These are phyloP conservation scores for Capsella rubella DNA, from an alignment of 441 rosid genomes.

Conservation along the genomic window DNA sequence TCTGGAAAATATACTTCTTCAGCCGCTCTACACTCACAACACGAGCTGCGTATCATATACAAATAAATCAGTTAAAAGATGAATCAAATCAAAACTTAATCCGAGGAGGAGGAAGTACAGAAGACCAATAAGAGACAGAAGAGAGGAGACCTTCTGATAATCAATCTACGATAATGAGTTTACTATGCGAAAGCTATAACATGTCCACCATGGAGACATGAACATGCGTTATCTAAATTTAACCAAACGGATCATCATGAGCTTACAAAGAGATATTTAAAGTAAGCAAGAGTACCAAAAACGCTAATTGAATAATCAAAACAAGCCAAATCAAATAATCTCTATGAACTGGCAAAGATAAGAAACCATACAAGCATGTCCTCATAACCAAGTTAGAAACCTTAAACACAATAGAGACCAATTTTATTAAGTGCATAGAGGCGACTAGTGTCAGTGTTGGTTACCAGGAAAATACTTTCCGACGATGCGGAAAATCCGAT, in stretches of 20 bases:
- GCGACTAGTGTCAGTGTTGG: slow-evolving; percentile 1
- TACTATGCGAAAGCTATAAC: background rate
- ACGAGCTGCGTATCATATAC: slow-evolving; percentile 55
- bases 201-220: background rate
- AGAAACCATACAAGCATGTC: background rate
- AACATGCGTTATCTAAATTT: background rate
- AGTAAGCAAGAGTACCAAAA: background rate
- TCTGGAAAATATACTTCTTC: slow-evolving; percentile 65
- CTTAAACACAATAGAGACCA: background rate
- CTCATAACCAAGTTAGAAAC: slow-evolving; percentile 11
- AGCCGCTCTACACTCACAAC: slow-evolving; percentile 68
- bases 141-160: background rate
- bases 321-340: background rate
- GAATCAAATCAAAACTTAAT: slow-evolving; percentile 12
- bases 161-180: background rate
- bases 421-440: background rate
- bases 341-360: background rate
- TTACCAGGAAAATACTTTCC: slow-evolving; percentile 79
- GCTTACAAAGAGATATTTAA: background rate
- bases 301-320: background rate
- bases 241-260: slow-evolving; percentile 11
- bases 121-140: background rate
- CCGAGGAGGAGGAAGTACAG: background rate
- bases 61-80: background rate
- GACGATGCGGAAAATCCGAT: slow-evolving; percentile 64